These are phyloP conservation scores for Fusarium sterilihyphosum DNA, from an alignment of 2,329 filamentous ascomycete species.

Conservation along the genomic window DNA sequence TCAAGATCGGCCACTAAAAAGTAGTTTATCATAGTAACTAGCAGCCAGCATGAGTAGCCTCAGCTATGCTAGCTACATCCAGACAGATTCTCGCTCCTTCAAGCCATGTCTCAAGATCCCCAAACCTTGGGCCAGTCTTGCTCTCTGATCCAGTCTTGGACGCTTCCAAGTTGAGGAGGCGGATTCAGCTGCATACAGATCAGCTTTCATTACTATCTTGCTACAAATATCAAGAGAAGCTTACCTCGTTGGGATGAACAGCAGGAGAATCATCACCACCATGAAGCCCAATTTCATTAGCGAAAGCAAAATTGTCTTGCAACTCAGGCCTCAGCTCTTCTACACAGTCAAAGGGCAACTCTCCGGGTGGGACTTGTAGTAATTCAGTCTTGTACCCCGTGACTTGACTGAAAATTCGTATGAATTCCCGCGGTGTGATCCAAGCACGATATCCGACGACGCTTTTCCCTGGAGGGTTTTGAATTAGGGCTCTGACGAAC, in stretches of 20 bases:
- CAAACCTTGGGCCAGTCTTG: neutral
- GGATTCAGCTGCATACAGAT: neutral
- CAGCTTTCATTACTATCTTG: neutral
- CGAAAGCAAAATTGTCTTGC: constrained; percentile 1
- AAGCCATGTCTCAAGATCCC: neutral
- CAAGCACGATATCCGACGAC: neutral
- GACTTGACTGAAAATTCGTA: neutral
- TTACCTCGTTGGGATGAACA: neutral
- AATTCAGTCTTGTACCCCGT: neutral
- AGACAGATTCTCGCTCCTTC: neutral
- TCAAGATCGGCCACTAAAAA: neutral
- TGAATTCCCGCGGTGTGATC: neutral
- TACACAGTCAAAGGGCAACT: neutral
- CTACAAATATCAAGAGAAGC: neutral
- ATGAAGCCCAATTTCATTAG: neutral
- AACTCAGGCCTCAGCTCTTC: neutral
- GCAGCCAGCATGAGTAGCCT: neutral
- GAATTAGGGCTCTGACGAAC: neutral
- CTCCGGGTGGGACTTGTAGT: neutral
- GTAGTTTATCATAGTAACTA: too few species aligned
- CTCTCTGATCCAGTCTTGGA: neutral
- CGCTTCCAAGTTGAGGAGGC: neutral
- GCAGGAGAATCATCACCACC: neutral
- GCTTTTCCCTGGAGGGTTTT: neutral
- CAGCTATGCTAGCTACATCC: neutral